Evolutionary conservation across 1,139 yeast species (phyloP).

Genomic region (Magnusiomyces fungicola): DNA sequence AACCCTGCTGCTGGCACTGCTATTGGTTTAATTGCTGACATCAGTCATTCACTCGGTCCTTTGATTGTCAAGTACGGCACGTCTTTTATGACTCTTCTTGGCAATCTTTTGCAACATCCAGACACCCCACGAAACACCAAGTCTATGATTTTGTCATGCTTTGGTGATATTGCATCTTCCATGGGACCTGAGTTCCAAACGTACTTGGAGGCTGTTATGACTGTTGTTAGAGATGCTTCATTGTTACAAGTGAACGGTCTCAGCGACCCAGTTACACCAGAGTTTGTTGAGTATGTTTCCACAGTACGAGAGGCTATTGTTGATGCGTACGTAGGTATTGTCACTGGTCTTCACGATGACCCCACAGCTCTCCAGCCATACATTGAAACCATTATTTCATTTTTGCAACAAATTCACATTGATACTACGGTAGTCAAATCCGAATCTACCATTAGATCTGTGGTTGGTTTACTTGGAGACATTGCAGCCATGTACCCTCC

Average conservation of each 20-base stretch:
- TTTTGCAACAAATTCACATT: conserved; percentile 51
- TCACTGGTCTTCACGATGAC: conserved; percentile 68
- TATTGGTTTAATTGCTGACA: conserved; percentile 93
- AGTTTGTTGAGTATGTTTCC: conserved; percentile 68
- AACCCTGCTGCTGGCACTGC: conserved; percentile 82
- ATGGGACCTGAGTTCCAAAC: conserved; percentile 70
- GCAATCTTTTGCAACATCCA: conserved; percentile 57
- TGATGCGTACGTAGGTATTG: conserved; percentile 92
- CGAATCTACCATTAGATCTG: conserved; percentile 65
- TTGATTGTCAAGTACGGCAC: conserved; percentile 66
- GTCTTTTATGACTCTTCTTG: conserved; percentile 75
- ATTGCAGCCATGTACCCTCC: conserved; percentile 82
- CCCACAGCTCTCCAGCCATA: conserved; percentile 64
- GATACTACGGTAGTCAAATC: conserved; percentile 54
- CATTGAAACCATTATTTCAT: conserved; percentile 61
- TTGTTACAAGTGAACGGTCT: conserved; percentile 31
- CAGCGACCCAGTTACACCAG: conserved; percentile 35
- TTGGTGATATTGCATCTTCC: conserved; percentile 92
- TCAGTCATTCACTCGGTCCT: conserved; percentile 81
- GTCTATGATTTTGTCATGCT: conserved; percentile 87
- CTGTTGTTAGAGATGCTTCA: conserved; percentile 54
- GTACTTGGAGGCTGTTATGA: conserved; percentile 73
- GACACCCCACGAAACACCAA: conserved; percentile 71
- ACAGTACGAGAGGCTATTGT: conserved; percentile 76
- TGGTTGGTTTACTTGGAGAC: conserved; percentile 89